Conservation (phyloP, 2,329 filamentous ascomycete genomes). For the Alternaria burnsii region DNA sequence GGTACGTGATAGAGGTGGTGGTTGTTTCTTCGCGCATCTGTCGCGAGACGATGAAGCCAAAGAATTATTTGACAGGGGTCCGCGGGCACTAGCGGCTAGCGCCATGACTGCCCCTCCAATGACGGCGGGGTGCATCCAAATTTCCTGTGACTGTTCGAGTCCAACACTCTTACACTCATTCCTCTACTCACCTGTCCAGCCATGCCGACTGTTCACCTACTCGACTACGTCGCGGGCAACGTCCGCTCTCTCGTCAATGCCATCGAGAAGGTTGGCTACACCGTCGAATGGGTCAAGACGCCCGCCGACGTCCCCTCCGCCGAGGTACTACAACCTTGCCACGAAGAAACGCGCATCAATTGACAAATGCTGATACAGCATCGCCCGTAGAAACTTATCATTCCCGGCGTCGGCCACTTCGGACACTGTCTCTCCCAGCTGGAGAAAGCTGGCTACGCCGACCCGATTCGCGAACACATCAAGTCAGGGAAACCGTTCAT, state of each 20-base stretch:
- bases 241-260: slow-evolving; percentile 96
- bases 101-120: slow-evolving; percentile 18
- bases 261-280: slow-evolving; percentile 93
- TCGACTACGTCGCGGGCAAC: slow-evolving; percentile 95
- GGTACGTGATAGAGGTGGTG: neutral
- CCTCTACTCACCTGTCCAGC: slow-evolving; percentile 30
- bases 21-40: slow-evolving; percentile 3
- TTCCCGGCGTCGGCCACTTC: slow-evolving; percentile 97
- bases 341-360: slow-evolving; percentile 26
- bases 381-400: slow-evolving; percentile 78
- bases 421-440: slow-evolving; percentile 93
- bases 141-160: slow-evolving; percentile 14
- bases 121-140: slow-evolving; percentile 22
- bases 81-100: slow-evolving; percentile 22
- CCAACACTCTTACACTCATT: neutral
- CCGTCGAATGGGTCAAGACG: slow-evolving; percentile 88
- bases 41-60: slow-evolving; percentile 22
- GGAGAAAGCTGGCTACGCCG: slow-evolving; percentile 80
- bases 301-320: slow-evolving; percentile 86
- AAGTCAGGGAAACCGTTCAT: slow-evolving; percentile 94
- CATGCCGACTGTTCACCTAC: slow-evolving; percentile 81
- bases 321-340: slow-evolving; percentile 65
- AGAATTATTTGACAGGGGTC: slow-evolving; percentile 23
- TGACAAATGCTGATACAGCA: slow-evolving; percentile 48
- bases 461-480: slow-evolving; percentile 84